Base-by-base conservation (phyloP, 768 basidiomycete species). In the Punctularia strigosozonata region DNA sequence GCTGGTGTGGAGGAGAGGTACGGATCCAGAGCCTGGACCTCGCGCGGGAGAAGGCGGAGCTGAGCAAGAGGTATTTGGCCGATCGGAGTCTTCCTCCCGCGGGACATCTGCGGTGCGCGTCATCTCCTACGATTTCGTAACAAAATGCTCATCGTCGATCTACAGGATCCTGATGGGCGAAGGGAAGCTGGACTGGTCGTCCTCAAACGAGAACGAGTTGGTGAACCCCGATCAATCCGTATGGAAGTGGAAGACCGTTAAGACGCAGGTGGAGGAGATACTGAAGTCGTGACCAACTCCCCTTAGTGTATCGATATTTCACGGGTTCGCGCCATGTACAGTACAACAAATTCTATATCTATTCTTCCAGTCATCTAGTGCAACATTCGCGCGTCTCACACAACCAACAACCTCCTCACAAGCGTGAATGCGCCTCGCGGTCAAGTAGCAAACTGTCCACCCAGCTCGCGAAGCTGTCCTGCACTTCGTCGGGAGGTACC, bases 391-490 rank as follows among this genome's bases (percentile, higher is more conserved):
- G n/a, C n/a, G n/a, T n/a, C n/a, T n/a, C n/a, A n/a, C n/a, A n/a
- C n/a, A n/a, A n/a, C n/a, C n/a, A n/a, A n/a, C n/a, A n/a, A n/a
- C n/a, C n/a, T n/a, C n/a, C n/a, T n/a, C n/a, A n/a, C n/a, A n/a
- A n/a, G n/a, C n/a, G n/a, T n/a, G n/a, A n/a, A n/a, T n/a, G n/a
- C n/a, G n/a, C n/a, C n/a, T n/a, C n/a, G n/a, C n/a, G n/a, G n/a
- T n/a, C n/a, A n/a, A n/a, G n/a, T n/a, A 64, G 46, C 17, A 80
- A 47, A 21, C 49, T 59, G n/a, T 77, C 68, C 1, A 78, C 65
- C 40, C 78, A 72, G 4, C 57, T 55, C 3, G 73, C 61, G 46
- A 81, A 79, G 3, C 62, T 68, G 21, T 69, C 69, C 38, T 50
- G 67, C 3, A 76, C 56, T 45, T 71, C 69, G 50, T 79, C 71